Evolutionary conservation across 805 yeast genomes (phyloP), one percentile per base, ranked within the genome.

Genomic region (Lipomyces lipofer): DNA sequence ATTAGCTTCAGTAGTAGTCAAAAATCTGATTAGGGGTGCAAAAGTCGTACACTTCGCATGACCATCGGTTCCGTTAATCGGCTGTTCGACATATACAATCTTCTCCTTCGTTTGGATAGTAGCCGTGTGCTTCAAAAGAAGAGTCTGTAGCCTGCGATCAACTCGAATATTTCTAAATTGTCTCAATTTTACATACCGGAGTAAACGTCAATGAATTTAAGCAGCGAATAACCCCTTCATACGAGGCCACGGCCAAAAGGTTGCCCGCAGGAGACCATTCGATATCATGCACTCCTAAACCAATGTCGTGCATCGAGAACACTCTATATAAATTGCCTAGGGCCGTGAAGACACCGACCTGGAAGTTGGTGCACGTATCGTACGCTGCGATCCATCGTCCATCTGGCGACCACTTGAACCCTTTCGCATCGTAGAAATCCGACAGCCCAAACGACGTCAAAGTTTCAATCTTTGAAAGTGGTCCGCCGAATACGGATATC

Each of bases 311-410:
- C 47, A 44, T 22, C 3, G 52, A 25, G 35, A 42, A 56, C n/a
- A 46, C 39, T 17, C 55, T 33, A 38, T 56, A 55, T 6, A 55
- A 40, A 9, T 42, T 52, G 8, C 62, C 62, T 25, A 35, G 33
- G 10, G 62, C 51, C 3, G 60, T 51, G 43, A 39, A 58, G 4
- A 58, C 25, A 24, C 53, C 54, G 4, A 58, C 60, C 25, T 51
- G 51, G 28, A 47, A 56, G 25, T 47, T 51, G 4, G 56, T 45
- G 27, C 15, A 22, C 9, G 40, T 42, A 40, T 58, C 62, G 21
- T 51, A 54, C 4, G 29, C 60, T 22, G 62, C 62, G n/a, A 58
- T 46, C 60, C 60, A 58, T 8, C 47, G 43, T 13, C 62, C 62
- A 28, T 58, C 59, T 3, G 60, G 56, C 19, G 62, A 58, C 62